Evolutionary conservation across 1,284 basidiomycete genomes (phyloP), one percentile per base, ranked within the genome.

Genomic region (Cryptococcus sp.): DNA sequence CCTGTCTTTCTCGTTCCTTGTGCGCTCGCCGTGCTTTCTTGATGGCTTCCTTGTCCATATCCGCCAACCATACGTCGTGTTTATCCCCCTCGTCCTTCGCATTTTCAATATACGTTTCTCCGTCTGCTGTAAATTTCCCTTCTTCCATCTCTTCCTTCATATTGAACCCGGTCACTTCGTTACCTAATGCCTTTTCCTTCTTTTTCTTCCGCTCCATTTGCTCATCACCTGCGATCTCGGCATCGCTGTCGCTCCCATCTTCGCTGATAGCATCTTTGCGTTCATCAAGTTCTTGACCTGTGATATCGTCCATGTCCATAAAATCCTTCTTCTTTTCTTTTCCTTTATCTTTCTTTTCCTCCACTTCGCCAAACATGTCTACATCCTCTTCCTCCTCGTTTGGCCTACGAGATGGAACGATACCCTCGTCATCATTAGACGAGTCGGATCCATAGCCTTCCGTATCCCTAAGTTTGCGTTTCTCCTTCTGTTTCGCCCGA

Each of bases 61-160:
- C 91, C 16, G 91, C 86, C 80, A 99, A 87, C 96, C 96, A 99
- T 25, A 82, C 82, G 75, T 99, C 94, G 73, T 98, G 92, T 49
- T 88, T 83, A 16, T 87, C 91, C 67, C 92, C 87, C 5, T 88
- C 87, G 74, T 98, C 93, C 45, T 71, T 69, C 60, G 86, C 86
- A 46, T 91, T 85, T 52, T 84, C 83, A 50, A 92, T 82, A 71
- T 93, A 97, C 53, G 76, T 84, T 50, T 74, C 73, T 44, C 96
- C 96, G 64, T 98, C 94, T 52, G 87, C 88, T 10, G 91, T 87
- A 77, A 99, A 97, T 64, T 91, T 88, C 31, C 96, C 96, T 71
- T 96, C 90, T 65, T 89, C 85, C 86, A 99, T 93, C 80, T 99
- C 96, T 61, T 88, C 86, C 61, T 92, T 88, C 96, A 99, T 98